Conservation (phyloP, 2,329 filamentous ascomycete genomes). For the Nemania sp. region DNA sequence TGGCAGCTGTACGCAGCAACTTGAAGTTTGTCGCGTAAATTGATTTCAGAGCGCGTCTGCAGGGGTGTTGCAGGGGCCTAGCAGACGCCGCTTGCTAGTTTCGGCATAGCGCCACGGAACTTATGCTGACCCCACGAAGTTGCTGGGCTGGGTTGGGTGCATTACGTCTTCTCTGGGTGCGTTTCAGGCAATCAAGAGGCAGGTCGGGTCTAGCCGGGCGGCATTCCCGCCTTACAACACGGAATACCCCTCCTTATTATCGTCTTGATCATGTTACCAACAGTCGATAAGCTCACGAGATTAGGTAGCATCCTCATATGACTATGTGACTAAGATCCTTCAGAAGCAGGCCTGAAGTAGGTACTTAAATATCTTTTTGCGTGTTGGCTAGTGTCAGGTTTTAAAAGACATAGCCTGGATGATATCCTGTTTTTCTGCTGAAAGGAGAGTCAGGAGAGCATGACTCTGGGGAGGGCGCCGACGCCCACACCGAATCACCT, state of each 20-base stretch:
- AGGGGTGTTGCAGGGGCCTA: background rate
- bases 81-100: too few species aligned
- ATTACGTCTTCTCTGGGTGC: too few species aligned
- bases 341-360: too few species aligned
- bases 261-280: slow-evolving; percentile 13
- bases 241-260: slow-evolving; percentile 14
- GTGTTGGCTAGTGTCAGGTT: too few species aligned
- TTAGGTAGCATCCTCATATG: too few species aligned
- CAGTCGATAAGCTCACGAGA: too few species aligned
- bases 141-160: too few species aligned
- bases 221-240: slow-evolving; percentile 15
- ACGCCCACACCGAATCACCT: slow-evolving; percentile 1
- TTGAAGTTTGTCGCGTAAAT: slow-evolving; percentile 37
- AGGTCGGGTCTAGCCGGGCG: slow-evolving; percentile 18
- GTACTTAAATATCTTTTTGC: too few species aligned
- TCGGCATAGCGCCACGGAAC: too few species aligned
- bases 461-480: slow-evolving; percentile 5
- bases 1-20: background rate
- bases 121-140: background rate
- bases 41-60: slow-evolving; percentile 35
- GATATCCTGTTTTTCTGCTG: too few species aligned
- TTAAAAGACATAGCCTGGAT: too few species aligned
- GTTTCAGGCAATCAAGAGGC: background rate
- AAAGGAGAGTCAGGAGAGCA: background rate
- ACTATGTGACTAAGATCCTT: too few species aligned